Base-by-base conservation (phyloP, 2,329 filamentous ascomycete species). In the Microascus cirrosus region DNA sequence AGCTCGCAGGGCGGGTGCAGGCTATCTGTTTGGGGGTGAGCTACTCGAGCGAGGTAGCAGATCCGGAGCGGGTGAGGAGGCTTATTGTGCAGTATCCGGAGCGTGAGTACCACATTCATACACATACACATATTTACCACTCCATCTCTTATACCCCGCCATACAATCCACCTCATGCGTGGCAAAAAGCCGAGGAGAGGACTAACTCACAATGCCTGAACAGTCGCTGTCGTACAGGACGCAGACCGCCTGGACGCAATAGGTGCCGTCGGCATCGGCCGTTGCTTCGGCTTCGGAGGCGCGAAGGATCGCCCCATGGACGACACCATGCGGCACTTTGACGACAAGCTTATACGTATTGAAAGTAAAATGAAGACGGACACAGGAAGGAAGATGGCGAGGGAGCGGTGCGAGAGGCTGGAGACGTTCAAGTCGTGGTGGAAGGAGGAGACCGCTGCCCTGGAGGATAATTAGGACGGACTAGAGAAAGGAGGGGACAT, bases 211-310 rank as follows among this genome's bases (percentile, higher is more conserved):
- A 53, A n/a, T 32, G 15, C 53, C 12, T 55, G 54, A 2, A 71
- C 73, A 63, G 66, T 74, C 36, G 91, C 83, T 0, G 82, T 95
- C 54, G 90, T 96, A 35, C 92, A 96, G 72, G 93, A 96, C 70
- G 92, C 92, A 3, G 93, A 96, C 73, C 79, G 92, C 7, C 76
- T 97, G n/a, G 93, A 97, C 72, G 89, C 91, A 3, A 85, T 96
- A 55, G 93, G 92, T 1, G 90, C 89, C 0, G 82, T 96, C 34
- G 93, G 93, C 0, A 85, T 96, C 59, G 92, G 83, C 2, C 77
- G 93, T 51, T 83, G 67, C 7, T 74, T 74, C 63, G 66, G 71
- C 3, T 96, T 84, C 68, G 83, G 87, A 0, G 91, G 86, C 0
- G 86, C 84, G 12, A 83, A 79, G 69, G 69, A 70, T 4, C 73